Evolutionary conservation across 2,329 filamentous ascomycete species (phyloP), one percentile per base, ranked within the genome.

Genomic region (Xylariaceae sp.): DNA sequence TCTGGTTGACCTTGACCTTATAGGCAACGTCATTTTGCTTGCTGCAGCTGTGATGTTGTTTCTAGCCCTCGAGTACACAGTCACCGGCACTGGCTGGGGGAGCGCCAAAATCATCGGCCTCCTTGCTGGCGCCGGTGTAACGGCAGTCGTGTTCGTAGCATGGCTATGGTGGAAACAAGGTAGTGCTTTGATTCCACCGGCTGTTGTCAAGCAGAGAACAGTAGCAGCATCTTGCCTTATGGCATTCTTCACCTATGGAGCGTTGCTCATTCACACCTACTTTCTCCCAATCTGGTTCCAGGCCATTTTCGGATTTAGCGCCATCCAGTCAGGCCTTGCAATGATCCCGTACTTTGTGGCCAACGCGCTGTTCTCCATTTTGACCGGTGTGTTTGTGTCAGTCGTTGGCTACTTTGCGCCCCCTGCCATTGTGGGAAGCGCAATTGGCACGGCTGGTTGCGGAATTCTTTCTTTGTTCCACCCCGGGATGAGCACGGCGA

Each of bases 61-160:
- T 54, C 69, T 83, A 1, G 80, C 79, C 0, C 67, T 83, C 18
- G 75, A 81, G 50, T 77, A 73, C 71, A 77, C 77, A 18, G 74
- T 77, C 2, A 74, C 73, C 14, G 75, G 68, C 29, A 75, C 78
- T 40, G 41, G 72, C 1, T 82, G 79, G 80, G 67, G 63, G 21
- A 74, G 72, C 59, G 70, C 68, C 20, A 74, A 72, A 12, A 74
- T 82, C 50, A 77, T 82, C 47, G 74, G 74, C 0, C 61, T 75
- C 0, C 60, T 76, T 14, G 53, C 55, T 9, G 67, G 69, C 2
- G 60, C 63, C 9, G 65, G 56, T 7, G 57, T 67, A 6, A 63
- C 69, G 2, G 41, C 63, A 2, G 45, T 69, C 10, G 37, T 60
- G 20, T 77, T 79, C 52, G 50, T 72, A 20, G 57, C 52, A 0